Conservation (phyloP, 2,329 filamentous ascomycete genomes). For the Botrytis byssoidea region DNA sequence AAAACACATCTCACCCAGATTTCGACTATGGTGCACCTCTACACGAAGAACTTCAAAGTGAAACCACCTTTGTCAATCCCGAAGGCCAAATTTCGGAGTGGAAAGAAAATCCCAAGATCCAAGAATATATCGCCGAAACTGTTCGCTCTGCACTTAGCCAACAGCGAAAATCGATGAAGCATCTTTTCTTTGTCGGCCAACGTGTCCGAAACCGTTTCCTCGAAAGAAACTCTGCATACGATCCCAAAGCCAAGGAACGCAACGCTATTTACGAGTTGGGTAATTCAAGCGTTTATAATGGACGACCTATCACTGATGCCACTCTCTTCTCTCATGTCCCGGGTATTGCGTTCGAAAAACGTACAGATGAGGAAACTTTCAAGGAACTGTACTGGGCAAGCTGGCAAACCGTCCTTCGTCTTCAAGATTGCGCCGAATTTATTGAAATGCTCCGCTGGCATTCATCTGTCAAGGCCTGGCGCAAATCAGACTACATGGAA, state of each 20-base stretch:
- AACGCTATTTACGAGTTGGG: conserved; percentile 17
- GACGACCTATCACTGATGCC: conserved; percentile 20
- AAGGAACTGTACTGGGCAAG: conserved; percentile 20
- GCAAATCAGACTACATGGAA: conserved; percentile 16
- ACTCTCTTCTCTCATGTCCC: conserved; percentile 18
- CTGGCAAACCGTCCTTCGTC: conserved; percentile 16
- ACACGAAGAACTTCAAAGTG: conserved; percentile 18
- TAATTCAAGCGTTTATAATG: conserved; percentile 20
- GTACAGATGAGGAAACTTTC: conserved; percentile 19
- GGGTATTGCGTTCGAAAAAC: conserved; percentile 18
- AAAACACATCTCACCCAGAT: neutral
- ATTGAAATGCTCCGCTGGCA: conserved; percentile 22
- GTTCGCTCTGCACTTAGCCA: conserved; percentile 14
- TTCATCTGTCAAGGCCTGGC: conserved; percentile 20
- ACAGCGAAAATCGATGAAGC: conserved; percentile 21
- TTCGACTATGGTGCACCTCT: conserved; percentile 8
- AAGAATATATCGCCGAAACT: conserved; percentile 15
- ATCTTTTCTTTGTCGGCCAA: conserved; percentile 20
- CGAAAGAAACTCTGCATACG: conserved; percentile 14
- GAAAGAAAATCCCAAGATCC: conserved; percentile 17
- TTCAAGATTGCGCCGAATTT: conserved; percentile 20
- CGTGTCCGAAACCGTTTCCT: conserved; percentile 20
- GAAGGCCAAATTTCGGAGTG: conserved; percentile 7
- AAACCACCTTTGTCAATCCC: conserved; percentile 13
- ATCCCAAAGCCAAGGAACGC: conserved; percentile 16